Conservation (phyloP, 148 eudicot genomes). For the Chenopodium album region DNA sequence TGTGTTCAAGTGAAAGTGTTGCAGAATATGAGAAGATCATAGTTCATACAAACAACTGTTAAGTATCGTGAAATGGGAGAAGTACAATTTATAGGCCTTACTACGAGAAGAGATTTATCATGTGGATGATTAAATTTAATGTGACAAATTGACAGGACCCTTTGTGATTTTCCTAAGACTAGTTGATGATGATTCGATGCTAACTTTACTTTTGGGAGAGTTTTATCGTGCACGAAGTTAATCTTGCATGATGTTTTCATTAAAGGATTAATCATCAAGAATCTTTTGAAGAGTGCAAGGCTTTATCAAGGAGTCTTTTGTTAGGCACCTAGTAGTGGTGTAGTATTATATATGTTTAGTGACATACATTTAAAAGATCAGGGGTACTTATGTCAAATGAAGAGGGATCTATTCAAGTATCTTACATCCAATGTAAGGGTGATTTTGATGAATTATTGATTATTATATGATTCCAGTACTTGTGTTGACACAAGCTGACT, state of each 20-base stretch:
- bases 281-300: neutral
- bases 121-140: neutral
- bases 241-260: neutral
- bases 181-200: neutral
- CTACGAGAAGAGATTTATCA: neutral
- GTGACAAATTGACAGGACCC: neutral
- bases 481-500: neutral
- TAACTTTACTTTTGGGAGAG: neutral
- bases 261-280: neutral
- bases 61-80: neutral
- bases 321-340: neutral
- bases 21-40: neutral
- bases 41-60: too few species aligned
- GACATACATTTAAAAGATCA: neutral
- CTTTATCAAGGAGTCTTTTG: neutral
- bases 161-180: neutral
- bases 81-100: neutral
- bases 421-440: neutral
- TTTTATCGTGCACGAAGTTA: neutral
- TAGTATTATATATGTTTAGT: neutral
- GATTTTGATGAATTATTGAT: neutral
- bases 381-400: neutral
- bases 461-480: neutral
- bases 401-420: neutral
- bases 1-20: neutral